Evolutionary conservation across 495 filamentous ascomycete species (phyloP), one percentile per base, ranked within the genome.

Genomic region (Aspergillus panamensis): DNA sequence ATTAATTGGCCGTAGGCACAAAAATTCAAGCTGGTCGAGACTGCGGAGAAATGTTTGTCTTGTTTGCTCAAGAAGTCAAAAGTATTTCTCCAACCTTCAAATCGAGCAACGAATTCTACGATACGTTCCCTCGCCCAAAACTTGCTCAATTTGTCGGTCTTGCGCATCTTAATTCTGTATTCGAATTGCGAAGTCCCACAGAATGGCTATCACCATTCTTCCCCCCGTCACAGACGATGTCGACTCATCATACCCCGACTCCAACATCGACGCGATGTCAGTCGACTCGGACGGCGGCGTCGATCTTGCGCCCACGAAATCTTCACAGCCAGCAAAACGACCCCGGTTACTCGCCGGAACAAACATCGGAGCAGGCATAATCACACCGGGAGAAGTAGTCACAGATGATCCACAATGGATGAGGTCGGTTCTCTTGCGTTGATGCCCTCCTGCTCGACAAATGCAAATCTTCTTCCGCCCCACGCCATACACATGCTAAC

Each of bases 371-470:
- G 72, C 68, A 49, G 73, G 75, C 60, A 83, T 96, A 61, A 84
- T 98, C 51, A 96, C 92, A 7, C 94, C 94, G 8, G 94, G 94
- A 58, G 89, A 96, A 70, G 74, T 84, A 44, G 87, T 98, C 43
- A 97, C 94, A 20, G 78, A 83, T 62, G 91, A 96, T 73, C 87
- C 92, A 7, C 93, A 97, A 79, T 97, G 92, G 92, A 98, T 98
- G 91, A 84, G 91, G 84, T 89, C 73, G 52, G 78, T 72, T 3
- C 58, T 57, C 56, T 32, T 56, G 57, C 37, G 40, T 45, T 31
- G 35, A 45, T 55, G 43, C 14, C 40, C 5, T 44, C n/a, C n/a
- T n/a, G n/a, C n/a, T n/a, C n/a, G 37, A 40, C 12, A 40, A 40
- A 40, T 0, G 31, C 44, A n/a, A n/a, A 48, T 55, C 16, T 25